These are phyloP conservation scores for Thalassiosira hispida DNA, from an alignment of 352 stramenopile genomes.

Conservation along the genomic window DNA sequence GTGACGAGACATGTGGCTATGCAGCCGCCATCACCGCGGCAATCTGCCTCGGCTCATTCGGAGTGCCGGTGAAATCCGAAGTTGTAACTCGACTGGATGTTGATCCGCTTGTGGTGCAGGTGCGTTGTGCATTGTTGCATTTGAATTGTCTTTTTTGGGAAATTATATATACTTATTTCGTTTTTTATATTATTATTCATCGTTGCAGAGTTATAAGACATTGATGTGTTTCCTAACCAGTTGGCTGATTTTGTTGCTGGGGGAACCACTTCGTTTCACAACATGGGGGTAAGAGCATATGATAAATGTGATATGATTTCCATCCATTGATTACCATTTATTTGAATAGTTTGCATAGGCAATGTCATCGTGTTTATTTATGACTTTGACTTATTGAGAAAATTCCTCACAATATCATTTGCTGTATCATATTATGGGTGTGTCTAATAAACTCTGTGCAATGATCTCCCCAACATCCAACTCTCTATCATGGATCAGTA, in stretches of 20 bases:
- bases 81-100: conserved; percentile 53
- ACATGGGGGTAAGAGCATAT: conserved; percentile 58
- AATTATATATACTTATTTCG: conserved; percentile 13
- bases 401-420: neutral
- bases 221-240: conserved; percentile 65
- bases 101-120: conserved; percentile 75
- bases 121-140: conserved; percentile 2
- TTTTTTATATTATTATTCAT: conserved; percentile 7
- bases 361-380: too few relatives aligned
- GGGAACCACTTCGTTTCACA: conserved; percentile 62
- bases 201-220: conserved; percentile 62
- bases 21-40: conserved; percentile 50
- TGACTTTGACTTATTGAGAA: too few relatives aligned
- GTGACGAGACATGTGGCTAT: conserved; percentile 58
- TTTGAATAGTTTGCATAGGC: too few relatives aligned
- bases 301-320: too few relatives aligned
- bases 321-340: too few relatives aligned
- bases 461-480: too few relatives aligned
- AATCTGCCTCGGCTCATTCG: conserved; percentile 67
- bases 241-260: conserved; percentile 62
- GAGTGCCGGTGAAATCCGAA: conserved; percentile 70
- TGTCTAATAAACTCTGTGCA: neutral
- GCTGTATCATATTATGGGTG: neutral
- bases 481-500: conserved; percentile 9
- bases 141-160: neutral